A percentile compares a stretch with the other conserved stretches of the same genome.
phyloP scores from a whole-genome alignment of 164 flowering plant genomes.

The Brasenia schreberi region DNA sequence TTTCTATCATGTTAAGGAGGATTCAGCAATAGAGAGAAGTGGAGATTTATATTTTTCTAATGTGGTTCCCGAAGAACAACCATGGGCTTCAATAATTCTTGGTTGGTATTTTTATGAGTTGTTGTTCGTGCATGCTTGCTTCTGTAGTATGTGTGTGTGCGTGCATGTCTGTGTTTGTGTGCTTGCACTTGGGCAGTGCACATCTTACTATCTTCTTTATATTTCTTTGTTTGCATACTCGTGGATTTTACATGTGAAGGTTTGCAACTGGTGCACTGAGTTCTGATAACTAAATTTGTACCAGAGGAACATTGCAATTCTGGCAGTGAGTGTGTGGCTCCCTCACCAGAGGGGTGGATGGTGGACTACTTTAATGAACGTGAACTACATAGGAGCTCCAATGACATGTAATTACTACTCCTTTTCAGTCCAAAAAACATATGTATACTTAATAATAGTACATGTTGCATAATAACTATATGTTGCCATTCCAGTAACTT shows the following conservation, averaged over 20 bases:
- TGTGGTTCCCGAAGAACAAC: constrained; percentile 27
- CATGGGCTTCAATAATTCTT: constrained; percentile 35
- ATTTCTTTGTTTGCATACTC: not conserved
- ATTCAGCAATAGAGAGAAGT: constrained; percentile 10
- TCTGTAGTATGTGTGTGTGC: not conserved
- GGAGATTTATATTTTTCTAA: constrained; percentile 9
- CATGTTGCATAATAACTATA: not conserved
- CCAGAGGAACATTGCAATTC: constrained; percentile 28
- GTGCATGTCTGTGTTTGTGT: too few species aligned
- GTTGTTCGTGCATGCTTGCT: not conserved
- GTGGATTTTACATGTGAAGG: not conserved
- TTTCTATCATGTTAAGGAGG: constrained; percentile 33
- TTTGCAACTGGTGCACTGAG: not conserved
- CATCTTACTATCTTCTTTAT: not conserved
- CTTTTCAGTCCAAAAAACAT: too few species aligned
- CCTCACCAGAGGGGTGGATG: constrained; percentile 59
- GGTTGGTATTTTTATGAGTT: constrained; percentile 26
- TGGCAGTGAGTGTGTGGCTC: constrained; percentile 17
- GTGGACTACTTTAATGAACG: constrained; percentile 56
- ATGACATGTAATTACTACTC: constrained; percentile 34
- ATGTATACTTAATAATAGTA: too few species aligned
- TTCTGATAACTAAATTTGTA: not conserved
- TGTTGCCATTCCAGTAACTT: constrained; percentile 25
- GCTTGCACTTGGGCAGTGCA: too few species aligned
- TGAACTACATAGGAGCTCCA: constrained; percentile 37